Percentiles rank a stretch among this genome's conserved stretches.
Evolutionary conservation across 768 basidiomycete genomes (phyloP).

Genomic region (Royoungia palumana): DNA sequence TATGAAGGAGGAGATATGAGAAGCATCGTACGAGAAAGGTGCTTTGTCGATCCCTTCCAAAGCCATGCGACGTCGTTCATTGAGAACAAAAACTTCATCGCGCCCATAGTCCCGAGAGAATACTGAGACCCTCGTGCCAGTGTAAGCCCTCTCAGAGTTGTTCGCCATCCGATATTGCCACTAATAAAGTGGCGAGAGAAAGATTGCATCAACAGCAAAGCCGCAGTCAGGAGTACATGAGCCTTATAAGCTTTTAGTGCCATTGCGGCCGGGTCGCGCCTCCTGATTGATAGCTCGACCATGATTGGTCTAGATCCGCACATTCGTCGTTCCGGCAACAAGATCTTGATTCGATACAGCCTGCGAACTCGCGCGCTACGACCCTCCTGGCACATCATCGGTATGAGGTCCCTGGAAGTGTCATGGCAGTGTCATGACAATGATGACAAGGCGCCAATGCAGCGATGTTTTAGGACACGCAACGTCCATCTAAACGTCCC

Average conservation of each 20-base stretch:
- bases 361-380: background rate
- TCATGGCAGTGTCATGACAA: background rate
- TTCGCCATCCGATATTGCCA: constrained; percentile 12
- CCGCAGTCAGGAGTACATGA: background rate
- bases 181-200: background rate
- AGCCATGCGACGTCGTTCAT: constrained; percentile 71
- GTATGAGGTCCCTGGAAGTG: background rate
- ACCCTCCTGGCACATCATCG: background rate
- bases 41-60: constrained; percentile 85
- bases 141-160: constrained; percentile 1
- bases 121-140: background rate
- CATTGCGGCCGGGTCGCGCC: constrained; percentile 5
- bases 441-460: constrained; percentile 6
- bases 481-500: too few relatives aligned
- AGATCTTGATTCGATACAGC: constrained; percentile 1
- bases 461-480: too few relatives aligned
- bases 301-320: constrained; percentile 18
- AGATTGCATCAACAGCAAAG: background rate
- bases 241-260: constrained; percentile 13
- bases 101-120: background rate
- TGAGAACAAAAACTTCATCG: constrained; percentile 36
- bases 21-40: constrained; percentile 61
- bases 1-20: background rate
- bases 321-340: constrained; percentile 19
- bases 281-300: background rate